Evolutionary conservation across 1,139 yeast genomes (phyloP).

Genomic region (Hyphopichia wangnamkhiaoensis): DNA sequence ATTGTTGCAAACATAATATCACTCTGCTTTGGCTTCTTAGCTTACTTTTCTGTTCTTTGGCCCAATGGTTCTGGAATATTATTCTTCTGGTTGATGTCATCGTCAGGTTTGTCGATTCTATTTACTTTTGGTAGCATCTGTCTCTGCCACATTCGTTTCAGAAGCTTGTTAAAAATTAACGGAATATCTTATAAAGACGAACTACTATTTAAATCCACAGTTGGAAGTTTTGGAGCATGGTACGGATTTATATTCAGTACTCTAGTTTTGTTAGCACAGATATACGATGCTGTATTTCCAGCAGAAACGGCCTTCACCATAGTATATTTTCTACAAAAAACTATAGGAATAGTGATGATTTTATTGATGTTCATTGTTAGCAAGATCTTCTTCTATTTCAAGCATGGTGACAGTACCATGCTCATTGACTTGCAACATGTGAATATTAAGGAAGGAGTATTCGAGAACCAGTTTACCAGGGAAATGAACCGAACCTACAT

Average conservation of each 20-base stretch:
- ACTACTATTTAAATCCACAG: constrained; percentile 10
- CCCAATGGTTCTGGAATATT: constrained; percentile 18
- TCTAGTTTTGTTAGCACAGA: constrained; percentile 9
- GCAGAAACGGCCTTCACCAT: constrained; percentile 18
- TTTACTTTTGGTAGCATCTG: constrained; percentile 11
- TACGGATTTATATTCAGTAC: constrained; percentile 11
- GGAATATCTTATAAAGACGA: constrained; percentile 6
- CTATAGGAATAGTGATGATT: constrained; percentile 25
- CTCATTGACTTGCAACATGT: constrained; percentile 6
- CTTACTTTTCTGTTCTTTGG: constrained; percentile 12
- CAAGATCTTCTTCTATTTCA: constrained; percentile 21
- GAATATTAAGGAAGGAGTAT: constrained; percentile 8
- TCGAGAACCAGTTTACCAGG: constrained; percentile 6
- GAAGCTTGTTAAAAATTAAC: constrained; percentile 7
- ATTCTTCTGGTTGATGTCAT: constrained; percentile 11
- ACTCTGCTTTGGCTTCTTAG: constrained; percentile 7
- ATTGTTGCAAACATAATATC: constrained; percentile 19
- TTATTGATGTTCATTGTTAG: constrained; percentile 24
- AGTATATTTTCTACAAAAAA: constrained; percentile 24
- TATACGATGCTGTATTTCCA: constrained; percentile 28
- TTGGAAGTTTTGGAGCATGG: constrained; percentile 14
- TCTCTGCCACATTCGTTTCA: constrained; percentile 12
- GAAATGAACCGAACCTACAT: constrained; percentile 3
- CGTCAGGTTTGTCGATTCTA: constrained; percentile 11
- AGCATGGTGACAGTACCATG: constrained; percentile 4